Evolutionary conservation across 352 stramenopile species (phyloP).

Genomic region (Peronospora tabacina): DNA sequence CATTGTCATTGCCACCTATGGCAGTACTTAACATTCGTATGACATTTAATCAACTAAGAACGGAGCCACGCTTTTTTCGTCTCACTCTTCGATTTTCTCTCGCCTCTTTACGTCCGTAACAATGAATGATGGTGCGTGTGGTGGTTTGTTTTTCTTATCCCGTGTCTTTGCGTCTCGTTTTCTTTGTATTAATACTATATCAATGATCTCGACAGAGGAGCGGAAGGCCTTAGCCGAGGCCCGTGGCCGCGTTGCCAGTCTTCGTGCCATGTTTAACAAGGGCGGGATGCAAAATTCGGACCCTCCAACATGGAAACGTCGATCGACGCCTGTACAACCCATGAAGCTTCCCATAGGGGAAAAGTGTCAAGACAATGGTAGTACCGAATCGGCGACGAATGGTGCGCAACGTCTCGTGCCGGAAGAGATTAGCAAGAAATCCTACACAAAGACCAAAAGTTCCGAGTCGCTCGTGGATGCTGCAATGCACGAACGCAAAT

Average conservation of each 20-base stretch:
- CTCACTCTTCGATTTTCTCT: not conserved
- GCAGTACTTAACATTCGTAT: not conserved
- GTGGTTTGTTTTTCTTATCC: not conserved
- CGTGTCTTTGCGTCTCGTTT: not conserved
- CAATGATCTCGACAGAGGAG: conserved; percentile 26
- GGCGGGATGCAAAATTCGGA: conserved; percentile 21
- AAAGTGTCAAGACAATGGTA: conserved; percentile 27
- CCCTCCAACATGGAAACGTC: conserved; percentile 19
- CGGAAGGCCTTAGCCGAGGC: conserved; percentile 41
- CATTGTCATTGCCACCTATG: not conserved
- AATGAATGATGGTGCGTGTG: not conserved
- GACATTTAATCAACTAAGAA: not conserved
- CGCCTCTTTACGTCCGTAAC: not conserved
- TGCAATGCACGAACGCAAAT: conserved; percentile 38
- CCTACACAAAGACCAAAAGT: conserved; percentile 28
- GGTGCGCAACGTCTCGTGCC: not conserved
- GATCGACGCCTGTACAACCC: conserved; percentile 8
- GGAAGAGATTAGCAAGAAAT: conserved; percentile 32
- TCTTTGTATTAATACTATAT: not conserved
- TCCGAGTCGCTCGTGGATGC: conserved; percentile 44
- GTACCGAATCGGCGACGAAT: too few species aligned
- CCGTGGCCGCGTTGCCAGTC: conserved; percentile 44
- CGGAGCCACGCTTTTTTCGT: too few species aligned
- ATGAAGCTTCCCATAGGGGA: conserved; percentile 4
- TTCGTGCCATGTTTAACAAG: conserved; percentile 69